Evolutionary conservation across 2,329 filamentous ascomycete genomes (phyloP), one percentile per base, ranked within the genome.

Genomic region (Trichoderma simmonsii): DNA sequence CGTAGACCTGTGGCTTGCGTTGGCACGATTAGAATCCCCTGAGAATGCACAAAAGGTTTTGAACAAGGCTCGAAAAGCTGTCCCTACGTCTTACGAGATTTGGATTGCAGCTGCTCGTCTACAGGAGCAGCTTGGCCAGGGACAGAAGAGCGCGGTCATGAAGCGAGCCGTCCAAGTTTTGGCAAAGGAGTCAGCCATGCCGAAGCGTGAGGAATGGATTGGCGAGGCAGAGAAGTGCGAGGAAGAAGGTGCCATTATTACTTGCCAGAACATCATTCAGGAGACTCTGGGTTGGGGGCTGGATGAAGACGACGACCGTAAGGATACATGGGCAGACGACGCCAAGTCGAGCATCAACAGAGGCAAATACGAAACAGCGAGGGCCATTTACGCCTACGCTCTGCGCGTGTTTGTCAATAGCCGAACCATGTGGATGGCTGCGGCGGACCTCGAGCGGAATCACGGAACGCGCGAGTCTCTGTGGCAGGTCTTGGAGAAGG

Each of bases 171-270:
- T 98, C 36, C 93, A 97, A 78, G 91, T 94, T 24, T 86, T 99
- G 36, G 94, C 91, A 48, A 94, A 94, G 77, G 94, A 97, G 78
- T 95, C 93, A 32, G 95, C 96, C 12, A 99, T 99, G 97, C 89
- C 96, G 51, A 97, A 97, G 82, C 91, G 97, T 54, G 96, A 99
- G 80, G 95, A 98, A 76, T 99, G 96, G 96, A 97, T 99, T 68
- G 87, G 89, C 6, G 94, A 98, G 81, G 97, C 96, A 0, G 96
- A 99, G 81, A 93, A 93, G 74, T 98, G 95, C 79, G 96, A 99
- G 81, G 92, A 93, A 71, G 96, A 98, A 80, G 95, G 94, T 7
- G 94, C 95, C 18, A 86, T 93, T 12, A 85, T 95, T 56, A 98
- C 96, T 0, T 97, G 95, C 78, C 91, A 91, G 74, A 92, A 93